Evolutionary conservation across 768 basidiomycete genomes (phyloP).

Genomic region (Russula sp.): DNA sequence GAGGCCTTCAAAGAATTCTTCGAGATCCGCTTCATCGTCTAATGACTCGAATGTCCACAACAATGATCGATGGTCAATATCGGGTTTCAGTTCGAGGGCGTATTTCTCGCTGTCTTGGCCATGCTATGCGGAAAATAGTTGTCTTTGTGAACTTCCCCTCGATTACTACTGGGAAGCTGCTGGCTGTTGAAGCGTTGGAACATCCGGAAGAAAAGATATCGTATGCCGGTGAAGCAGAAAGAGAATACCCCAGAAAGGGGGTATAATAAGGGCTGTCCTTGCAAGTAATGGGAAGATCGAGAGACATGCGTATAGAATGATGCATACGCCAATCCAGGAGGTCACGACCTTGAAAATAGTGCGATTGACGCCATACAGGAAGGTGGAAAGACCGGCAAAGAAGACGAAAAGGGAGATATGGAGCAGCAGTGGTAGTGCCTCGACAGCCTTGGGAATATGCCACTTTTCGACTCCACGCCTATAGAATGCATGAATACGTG

Average conservation of each 20-base stretch:
- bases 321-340: constrained; percentile 17
- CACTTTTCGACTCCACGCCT: constrained; percentile 42
- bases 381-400: constrained; percentile 48
- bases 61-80: constrained; percentile 8
- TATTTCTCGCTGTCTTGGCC: background rate
- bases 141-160: background rate
- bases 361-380: constrained; percentile 39
- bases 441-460: constrained; percentile 42
- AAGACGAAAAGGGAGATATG: constrained; percentile 52
- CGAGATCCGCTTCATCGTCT: constrained; percentile 14
- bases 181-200: background rate
- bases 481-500: constrained; percentile 42
- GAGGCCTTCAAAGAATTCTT: constrained; percentile 19
- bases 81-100: background rate
- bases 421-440: constrained; percentile 46
- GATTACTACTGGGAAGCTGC: background rate
- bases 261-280: constrained; percentile 13
- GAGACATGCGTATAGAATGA: constrained; percentile 25
- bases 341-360: constrained; percentile 24
- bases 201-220: background rate
- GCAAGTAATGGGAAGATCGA: constrained; percentile 19
- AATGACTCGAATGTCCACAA: constrained; percentile 15
- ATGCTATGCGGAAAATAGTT: background rate
- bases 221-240: constrained; percentile 3
- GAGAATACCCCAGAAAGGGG: constrained; percentile 7